Evolutionary conservation across 2,329 filamentous ascomycete species (phyloP), one percentile per base, ranked within the genome.

Genomic region (Aspergillus felis): DNA sequence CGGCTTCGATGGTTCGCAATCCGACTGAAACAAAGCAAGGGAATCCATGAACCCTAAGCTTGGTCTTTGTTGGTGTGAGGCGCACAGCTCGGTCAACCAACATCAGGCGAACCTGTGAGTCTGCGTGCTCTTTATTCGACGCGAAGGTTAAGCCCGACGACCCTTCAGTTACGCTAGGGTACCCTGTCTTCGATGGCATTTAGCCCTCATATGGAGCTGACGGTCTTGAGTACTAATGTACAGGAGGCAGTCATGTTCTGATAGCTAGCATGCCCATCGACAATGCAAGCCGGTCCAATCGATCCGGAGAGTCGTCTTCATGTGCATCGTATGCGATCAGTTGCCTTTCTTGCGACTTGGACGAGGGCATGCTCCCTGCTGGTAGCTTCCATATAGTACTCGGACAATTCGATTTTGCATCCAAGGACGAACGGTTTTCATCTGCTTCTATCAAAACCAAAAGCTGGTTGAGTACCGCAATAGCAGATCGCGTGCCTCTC

Each of bases 401-500:
- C 32, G 14, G 3, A 17, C 14, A 17, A 2, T 7, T 5, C 14
- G 32, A 17, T 14, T 38, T 38, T 17, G 32, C 6, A 38, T 17
- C 14, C 5, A n/a, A 14, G 47, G 52, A 38, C 14, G 28, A 10
- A 22, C 53, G 57, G 8, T n/a, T 35, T 47, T 50, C 54, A 50
- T 61, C 50, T 4, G 60, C 56, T 47, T 54, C 28, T 12, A 66
- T 42, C 14, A 62, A 50, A 17, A 59, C 59, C 8, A 63, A 27
- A 12, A 66, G 32, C 27, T 66, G 62, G 6, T 61, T 54, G 6
- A 63, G 58, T 4, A 66, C 53, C 6, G 63, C 61, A 14, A 66
- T 48, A 2, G 52, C 62, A 3, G 63, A 59, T 9, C 28, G 51
- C 9, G 66, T 47, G 27, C 60, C 62, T 24, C 62, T 44, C 4